Evolutionary conservation across 83 land plant genomes (phyloP).

Genomic region (Picea engelmannii): DNA sequence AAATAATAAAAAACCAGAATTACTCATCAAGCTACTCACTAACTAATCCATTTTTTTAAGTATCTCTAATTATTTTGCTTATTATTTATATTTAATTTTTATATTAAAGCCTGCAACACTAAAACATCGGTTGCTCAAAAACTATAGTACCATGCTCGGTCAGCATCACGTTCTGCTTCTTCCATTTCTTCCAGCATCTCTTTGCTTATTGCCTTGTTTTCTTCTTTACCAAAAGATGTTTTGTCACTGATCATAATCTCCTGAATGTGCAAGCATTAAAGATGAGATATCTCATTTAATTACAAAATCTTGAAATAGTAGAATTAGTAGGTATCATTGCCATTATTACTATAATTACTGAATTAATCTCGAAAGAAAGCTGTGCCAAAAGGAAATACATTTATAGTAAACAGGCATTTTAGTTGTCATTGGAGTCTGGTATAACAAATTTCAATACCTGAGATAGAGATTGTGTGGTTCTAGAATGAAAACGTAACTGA

Average conservation of each 20-base stretch:
- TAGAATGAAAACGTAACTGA: slow-evolving; percentile 35
- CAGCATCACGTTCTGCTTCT: slow-evolving; percentile 75
- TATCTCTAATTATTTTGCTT: no score
- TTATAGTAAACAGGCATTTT: background rate
- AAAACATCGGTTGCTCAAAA: background rate
- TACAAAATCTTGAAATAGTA: background rate
- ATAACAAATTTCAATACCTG: slow-evolving; percentile 23
- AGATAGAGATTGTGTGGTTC: slow-evolving; percentile 16
- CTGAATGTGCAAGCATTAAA: slow-evolving; percentile 23
- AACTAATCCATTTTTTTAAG: background rate
- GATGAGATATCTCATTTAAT: background rate
- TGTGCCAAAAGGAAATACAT: background rate
- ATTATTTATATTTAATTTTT: no score
- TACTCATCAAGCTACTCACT: background rate
- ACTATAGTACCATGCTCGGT: slow-evolving; percentile 76
- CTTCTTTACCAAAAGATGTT: slow-evolving; percentile 25
- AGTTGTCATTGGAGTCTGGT: background rate
- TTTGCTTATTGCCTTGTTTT: slow-evolving; percentile 51
- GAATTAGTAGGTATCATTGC: background rate
- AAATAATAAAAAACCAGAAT: background rate
- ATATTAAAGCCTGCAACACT: no score
- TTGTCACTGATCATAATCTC: slow-evolving; percentile 34
- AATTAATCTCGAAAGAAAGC: background rate
- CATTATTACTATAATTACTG: slow-evolving; percentile 7
- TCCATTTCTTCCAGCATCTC: slow-evolving; percentile 82